These are phyloP conservation scores for Penicillium sp. DNA, from an alignment of 2,329 filamentous ascomycete species.

Conservation along the genomic window DNA sequence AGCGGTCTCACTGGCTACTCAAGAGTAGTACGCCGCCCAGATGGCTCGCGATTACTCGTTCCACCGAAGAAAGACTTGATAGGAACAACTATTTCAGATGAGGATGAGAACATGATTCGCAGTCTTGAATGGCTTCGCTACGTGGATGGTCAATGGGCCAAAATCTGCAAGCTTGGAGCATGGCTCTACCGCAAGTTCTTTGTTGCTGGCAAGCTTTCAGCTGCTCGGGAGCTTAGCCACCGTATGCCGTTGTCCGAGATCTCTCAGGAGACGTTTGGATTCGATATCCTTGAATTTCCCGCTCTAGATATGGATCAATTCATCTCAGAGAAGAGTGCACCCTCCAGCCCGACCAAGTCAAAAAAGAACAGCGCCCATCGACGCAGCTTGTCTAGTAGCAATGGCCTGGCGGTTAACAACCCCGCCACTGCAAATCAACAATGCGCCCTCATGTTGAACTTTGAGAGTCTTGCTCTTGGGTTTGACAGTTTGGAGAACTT, in stretches of 20 bases:
- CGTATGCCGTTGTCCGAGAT: conserved; percentile 56
- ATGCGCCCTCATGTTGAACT: conserved; percentile 67
- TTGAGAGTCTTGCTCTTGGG: conserved; percentile 68
- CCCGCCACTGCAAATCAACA: conserved; percentile 40
- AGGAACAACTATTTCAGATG: conserved; percentile 61
- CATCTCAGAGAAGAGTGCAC: conserved; percentile 30
- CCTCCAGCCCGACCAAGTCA: conserved; percentile 38
- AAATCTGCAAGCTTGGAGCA: conserved; percentile 70
- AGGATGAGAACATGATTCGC: conserved; percentile 74
- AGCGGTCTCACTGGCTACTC: conserved; percentile 36
- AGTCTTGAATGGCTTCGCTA: conserved; percentile 84
- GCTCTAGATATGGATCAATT: conserved; percentile 27
- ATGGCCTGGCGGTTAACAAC: conserved; percentile 16
- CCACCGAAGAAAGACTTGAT: conserved; percentile 74
- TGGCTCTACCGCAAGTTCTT: conserved; percentile 83
- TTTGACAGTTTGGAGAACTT: conserved; percentile 72
- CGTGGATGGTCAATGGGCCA: conserved; percentile 71
- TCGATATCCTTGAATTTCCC: conserved; percentile 39
- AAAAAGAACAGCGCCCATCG: conserved; percentile 33
- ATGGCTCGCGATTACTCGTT: conserved; percentile 58
- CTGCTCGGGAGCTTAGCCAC: conserved; percentile 58
- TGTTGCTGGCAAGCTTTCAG: conserved; percentile 51
- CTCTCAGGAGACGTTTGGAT: conserved; percentile 46
- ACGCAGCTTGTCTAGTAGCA: conserved; percentile 31
- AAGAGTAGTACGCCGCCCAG: conserved; percentile 56